phyloP scores from a whole-genome alignment of 768 basidiomycete genomes.

The Russula compacta region DNA sequence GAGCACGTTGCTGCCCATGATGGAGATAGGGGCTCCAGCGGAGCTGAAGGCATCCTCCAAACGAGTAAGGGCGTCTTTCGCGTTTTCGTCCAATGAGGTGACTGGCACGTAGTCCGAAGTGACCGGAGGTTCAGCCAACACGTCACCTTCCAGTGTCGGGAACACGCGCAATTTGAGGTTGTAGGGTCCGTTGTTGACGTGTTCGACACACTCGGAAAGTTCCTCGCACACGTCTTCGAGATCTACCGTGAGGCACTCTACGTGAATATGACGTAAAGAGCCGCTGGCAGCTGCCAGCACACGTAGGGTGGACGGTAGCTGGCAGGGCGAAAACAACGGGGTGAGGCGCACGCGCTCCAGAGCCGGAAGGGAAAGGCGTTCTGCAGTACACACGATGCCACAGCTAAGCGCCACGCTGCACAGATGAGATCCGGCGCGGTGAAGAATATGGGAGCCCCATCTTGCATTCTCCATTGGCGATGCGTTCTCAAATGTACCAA shows the following conservation, averaged over 20 bases:
- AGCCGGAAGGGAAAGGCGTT: conserved; percentile 3
- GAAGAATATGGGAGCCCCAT: conserved; percentile 12
- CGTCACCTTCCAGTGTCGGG: conserved; percentile 12
- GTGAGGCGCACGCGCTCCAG: conserved; percentile 15
- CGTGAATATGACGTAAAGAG: conserved; percentile 10
- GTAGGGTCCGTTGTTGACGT: conserved; percentile 16
- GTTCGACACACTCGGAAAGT: conserved; percentile 16
- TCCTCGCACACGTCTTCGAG: conserved; percentile 19
- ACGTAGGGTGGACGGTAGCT: conserved; percentile 11
- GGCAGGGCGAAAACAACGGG: conserved; percentile 15
- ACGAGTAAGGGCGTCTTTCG: conserved; percentile 12
- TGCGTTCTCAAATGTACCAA: conserved; percentile 14
- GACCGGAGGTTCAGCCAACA: conserved; percentile 6
- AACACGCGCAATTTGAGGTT: conserved; percentile 15
- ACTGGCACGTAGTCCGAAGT: conserved; percentile 4
- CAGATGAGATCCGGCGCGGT: conserved; percentile 4
- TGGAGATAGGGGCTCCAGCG: conserved; percentile 14
- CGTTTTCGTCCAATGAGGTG: conserved; percentile 2
- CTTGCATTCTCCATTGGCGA: conserved; percentile 13
- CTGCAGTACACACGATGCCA: neutral
- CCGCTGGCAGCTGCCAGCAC: conserved; percentile 3
- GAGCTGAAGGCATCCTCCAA: conserved; percentile 14
- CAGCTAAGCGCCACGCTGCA: conserved; percentile 3
- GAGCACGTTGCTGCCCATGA: conserved; percentile 1
- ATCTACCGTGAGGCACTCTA: conserved; percentile 18